Conservation (phyloP, 129 eudicot species). For the Ambrosia artemisiifolia region DNA sequence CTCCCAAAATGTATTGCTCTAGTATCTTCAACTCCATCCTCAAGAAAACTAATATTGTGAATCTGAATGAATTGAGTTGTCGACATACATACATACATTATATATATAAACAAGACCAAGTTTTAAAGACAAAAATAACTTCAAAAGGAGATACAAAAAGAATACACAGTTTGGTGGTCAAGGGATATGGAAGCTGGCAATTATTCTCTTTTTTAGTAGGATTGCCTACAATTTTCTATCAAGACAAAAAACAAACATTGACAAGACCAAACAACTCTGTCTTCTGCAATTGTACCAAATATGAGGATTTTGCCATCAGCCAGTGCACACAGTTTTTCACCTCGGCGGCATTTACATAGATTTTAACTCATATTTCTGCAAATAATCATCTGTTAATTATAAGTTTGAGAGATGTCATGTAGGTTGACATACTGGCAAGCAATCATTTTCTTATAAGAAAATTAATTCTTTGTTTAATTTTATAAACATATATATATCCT, state of each 20-base stretch:
- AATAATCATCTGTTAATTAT: too few relatives aligned
- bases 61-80: neutral
- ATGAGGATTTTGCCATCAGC: conserved; percentile 11
- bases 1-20: conserved; percentile 34
- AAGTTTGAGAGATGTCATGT: too few relatives aligned
- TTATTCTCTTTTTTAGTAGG: conserved; percentile 23
- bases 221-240: conserved; percentile 11
- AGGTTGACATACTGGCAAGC: too few relatives aligned
- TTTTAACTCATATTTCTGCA: too few relatives aligned
- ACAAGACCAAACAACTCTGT: conserved; percentile 31
- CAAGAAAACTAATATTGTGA: conserved; percentile 12
- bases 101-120: conserved; percentile 12
- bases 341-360: neutral
- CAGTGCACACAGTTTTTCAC: neutral
- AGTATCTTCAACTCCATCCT: conserved; percentile 31
- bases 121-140: neutral
- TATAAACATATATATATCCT: too few relatives aligned
- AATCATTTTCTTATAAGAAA: too few relatives aligned
- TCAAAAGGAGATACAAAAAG: neutral
- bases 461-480: too few relatives aligned
- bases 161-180: too few relatives aligned
- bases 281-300: conserved; percentile 28
- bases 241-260: conserved; percentile 21
- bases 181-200: neutral
- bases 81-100: too few relatives aligned